Conservation (phyloP, 2,329 filamentous ascomycete species). For the Coleophoma eucalyptorum region DNA sequence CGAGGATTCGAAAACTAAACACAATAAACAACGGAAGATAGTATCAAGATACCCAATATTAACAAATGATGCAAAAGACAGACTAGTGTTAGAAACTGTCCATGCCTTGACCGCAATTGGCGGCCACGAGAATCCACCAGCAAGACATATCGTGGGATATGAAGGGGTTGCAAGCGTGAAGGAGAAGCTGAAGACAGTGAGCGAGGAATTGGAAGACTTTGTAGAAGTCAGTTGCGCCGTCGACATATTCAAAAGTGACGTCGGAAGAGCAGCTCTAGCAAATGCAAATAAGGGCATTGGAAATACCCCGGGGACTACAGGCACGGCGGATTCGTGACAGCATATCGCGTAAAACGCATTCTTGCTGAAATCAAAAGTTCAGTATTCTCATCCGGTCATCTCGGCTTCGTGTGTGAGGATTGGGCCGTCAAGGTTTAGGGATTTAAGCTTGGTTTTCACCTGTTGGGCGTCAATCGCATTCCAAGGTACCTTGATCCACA, state of each 20-base stretch:
- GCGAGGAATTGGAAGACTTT: conserved; percentile 94
- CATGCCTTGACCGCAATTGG: conserved; percentile 89
- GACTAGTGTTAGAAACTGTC: conserved; percentile 82
- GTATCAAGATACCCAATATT: conserved; percentile 72
- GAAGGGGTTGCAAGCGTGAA: conserved; percentile 87
- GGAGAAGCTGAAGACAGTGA: conserved; percentile 94
- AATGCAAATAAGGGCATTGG: conserved; percentile 5
- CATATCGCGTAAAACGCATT: not conserved
- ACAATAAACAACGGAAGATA: conserved; percentile 28
- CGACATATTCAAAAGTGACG: conserved; percentile 27
- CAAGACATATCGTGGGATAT: conserved; percentile 86
- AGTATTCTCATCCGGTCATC: too few species aligned
- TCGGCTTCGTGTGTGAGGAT: too few species aligned
- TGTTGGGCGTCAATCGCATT: too few species aligned
- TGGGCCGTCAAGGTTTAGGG: too few species aligned
- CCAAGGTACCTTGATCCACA: too few species aligned
- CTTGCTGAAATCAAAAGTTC: not conserved
- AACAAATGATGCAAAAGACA: conserved; percentile 62
- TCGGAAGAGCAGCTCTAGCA: conserved; percentile 20
- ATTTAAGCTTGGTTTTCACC: too few species aligned
- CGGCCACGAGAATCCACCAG: conserved; percentile 92
- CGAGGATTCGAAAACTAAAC: conserved; percentile 17
- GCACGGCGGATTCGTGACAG: not conserved
- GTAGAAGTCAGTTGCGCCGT: conserved; percentile 69
- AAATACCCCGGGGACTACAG: too few species aligned